Base-by-base conservation (phyloP, 2,329 filamentous ascomycete species). In the Metarhizium brunneum region DNA sequence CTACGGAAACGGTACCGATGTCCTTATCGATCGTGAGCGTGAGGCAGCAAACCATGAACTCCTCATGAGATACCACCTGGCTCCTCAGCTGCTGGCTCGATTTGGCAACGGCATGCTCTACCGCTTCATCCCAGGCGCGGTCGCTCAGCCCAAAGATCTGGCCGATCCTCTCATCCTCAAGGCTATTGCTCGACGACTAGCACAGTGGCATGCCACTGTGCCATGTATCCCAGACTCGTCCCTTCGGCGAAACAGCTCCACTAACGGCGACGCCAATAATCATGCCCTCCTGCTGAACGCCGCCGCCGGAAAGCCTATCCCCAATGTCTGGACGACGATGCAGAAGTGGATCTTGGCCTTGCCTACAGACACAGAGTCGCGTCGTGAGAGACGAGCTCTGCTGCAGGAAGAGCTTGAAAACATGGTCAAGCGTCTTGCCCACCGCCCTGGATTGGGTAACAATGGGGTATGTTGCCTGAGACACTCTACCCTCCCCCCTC, bases 41-140 rank as follows among this genome's bases (percentile, higher is more conserved):
- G 85, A 83, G 78, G 81, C 79, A 1, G 79, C 84, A 64, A 86
- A 86, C 68, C 94, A 99, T 73, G 91, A 91, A 68, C 80, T 96
- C 56, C 85, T 97, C 59, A 90, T 92, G 74, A 83, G 83, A 62
- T 79, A 91, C 65, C 84, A 85, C 64, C 85, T 99, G 54, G 94
- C 94, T 20, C 94, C 94, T 42, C 79, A 88, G 58, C 80, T 99
- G 53, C 81, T 97, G 57, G 94, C 92, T 54, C 87, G 92, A 62
- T 99, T 99, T 77, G 81, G 91, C 65, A 99, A 99, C 69, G 94
- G 94, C 63, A 89, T 99, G 74, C 81, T 99, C 66, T 99, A 99
- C 76, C 85, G 88, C 63, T 99, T 87, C 74, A 87, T 97, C 62
- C 83, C 83, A 59, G 94, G 94, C 53, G 83, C 80, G 60, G 87